Conservation (phyloP, 2,329 filamentous ascomycete genomes). For the Fonsecaea erecta region DNA sequence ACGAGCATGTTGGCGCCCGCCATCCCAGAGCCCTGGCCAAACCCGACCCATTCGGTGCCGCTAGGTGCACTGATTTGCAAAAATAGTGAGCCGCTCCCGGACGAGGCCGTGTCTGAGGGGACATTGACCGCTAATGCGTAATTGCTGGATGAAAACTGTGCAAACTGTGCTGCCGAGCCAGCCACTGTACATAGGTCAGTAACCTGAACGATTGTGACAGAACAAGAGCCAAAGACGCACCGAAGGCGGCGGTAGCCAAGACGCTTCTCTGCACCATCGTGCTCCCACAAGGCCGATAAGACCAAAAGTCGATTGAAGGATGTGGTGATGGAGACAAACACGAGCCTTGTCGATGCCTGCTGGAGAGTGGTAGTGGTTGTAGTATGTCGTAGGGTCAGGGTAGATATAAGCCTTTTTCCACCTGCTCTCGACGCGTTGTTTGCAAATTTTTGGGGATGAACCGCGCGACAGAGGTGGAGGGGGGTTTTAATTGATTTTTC, state of each 20-base stretch:
- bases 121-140: slow-evolving; percentile 55
- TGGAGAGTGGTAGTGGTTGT: no score
- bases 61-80: slow-evolving; percentile 62
- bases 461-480: slow-evolving; percentile 1
- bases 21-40: slow-evolving; percentile 63
- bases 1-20: slow-evolving; percentile 62
- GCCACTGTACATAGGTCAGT: slow-evolving; percentile 43
- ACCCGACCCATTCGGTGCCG: slow-evolving; percentile 58
- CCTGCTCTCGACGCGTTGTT: background rate
- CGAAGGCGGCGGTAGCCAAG: slow-evolving; percentile 27
- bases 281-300: slow-evolving; percentile 5
- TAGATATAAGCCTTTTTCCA: background rate
- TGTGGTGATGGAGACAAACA: background rate
- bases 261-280: slow-evolving; percentile 24
- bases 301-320: background rate
- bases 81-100: slow-evolving; percentile 60
- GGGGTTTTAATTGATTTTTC: slow-evolving; percentile 1
- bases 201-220: slow-evolving; percentile 9
- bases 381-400: background rate
- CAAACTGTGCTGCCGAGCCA: slow-evolving; percentile 34
- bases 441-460: background rate
- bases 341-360: background rate
- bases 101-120: slow-evolving; percentile 56
- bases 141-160: slow-evolving; percentile 20
- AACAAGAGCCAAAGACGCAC: slow-evolving; percentile 13